Percentiles rank a stretch among this genome's conserved stretches.
Conservation (phyloP, 2,329 filamentous ascomycete genomes). For the Blastomyces silverae region DNA sequence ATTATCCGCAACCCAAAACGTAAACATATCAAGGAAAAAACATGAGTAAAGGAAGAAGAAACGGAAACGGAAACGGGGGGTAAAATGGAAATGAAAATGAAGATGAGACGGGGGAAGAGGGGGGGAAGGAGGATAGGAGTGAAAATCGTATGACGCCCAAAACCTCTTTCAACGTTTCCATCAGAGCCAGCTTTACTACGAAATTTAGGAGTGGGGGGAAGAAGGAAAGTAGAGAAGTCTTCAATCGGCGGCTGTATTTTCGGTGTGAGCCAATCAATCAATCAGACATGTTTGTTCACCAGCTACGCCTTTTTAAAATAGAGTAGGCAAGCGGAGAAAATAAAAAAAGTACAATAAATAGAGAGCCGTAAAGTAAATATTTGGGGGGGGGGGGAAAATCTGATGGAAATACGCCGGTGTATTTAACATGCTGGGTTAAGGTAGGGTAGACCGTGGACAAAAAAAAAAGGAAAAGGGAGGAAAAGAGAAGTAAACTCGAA, state of each 20-base stretch:
- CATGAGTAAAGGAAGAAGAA: not conserved
- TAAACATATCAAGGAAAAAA: not conserved
- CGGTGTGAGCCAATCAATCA: not conserved
- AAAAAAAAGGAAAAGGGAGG: not conserved
- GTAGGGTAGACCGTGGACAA: not conserved
- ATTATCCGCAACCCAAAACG: constrained; percentile 9
- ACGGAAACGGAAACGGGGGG: not conserved
- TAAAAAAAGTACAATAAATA: not conserved
- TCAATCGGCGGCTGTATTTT: not conserved
- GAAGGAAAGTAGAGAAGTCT: not conserved
- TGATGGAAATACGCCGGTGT: constrained; percentile 15
- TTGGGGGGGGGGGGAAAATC: not conserved
- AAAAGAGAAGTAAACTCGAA: not conserved
- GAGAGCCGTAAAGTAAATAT: constrained; percentile 6
- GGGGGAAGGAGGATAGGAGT: not conserved
- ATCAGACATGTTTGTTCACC: not conserved
- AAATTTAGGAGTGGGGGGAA: not conserved
- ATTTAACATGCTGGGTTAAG: constrained; percentile 16
- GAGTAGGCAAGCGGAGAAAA: not conserved
- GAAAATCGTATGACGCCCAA: constrained; percentile 1
- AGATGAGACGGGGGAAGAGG: not conserved
- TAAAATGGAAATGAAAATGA: not conserved
- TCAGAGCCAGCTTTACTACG: not conserved
- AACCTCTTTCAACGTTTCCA: not conserved
- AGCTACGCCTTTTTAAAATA: constrained; percentile 3